Percentiles rank a stretch among this genome's conserved stretches.
These are phyloP conservation scores for Isabelozyma gotoi DNA, from an alignment of 805 yeast species.

Conservation along the genomic window DNA sequence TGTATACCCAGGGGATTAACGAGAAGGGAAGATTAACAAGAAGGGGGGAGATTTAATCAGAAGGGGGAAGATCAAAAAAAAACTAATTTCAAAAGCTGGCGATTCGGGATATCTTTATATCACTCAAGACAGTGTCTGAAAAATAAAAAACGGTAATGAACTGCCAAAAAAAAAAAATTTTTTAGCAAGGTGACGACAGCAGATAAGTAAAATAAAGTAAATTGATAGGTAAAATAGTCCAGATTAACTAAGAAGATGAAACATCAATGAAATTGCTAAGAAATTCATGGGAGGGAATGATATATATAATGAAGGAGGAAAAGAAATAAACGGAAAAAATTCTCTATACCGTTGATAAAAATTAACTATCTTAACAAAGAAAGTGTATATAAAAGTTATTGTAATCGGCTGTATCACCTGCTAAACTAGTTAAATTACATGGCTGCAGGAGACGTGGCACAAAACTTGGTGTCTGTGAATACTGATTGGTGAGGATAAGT, in stretches of 20 bases:
- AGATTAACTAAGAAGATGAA: too few relatives aligned
- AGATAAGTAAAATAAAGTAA: neutral
- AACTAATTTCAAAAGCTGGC: too few relatives aligned
- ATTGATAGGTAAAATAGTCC: neutral
- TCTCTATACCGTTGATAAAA: neutral
- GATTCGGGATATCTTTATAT: too few relatives aligned
- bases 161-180: too few relatives aligned
- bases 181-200: too few relatives aligned
- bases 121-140: too few relatives aligned
- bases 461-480: neutral
- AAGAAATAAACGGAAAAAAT: neutral
- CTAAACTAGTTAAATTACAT: neutral
- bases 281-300: neutral
- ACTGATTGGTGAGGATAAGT: neutral
- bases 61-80: too few relatives aligned
- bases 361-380: neutral
- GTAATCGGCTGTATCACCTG: neutral
- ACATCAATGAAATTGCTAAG: neutral
- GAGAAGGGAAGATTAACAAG: neutral
- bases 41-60: neutral
- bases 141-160: too few relatives aligned
- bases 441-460: neutral
- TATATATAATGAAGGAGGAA: neutral
- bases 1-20: neutral
- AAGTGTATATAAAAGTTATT: neutral